Conservation (phyloP, 148 eudicot genomes). For the Cornus kousa region DNA sequence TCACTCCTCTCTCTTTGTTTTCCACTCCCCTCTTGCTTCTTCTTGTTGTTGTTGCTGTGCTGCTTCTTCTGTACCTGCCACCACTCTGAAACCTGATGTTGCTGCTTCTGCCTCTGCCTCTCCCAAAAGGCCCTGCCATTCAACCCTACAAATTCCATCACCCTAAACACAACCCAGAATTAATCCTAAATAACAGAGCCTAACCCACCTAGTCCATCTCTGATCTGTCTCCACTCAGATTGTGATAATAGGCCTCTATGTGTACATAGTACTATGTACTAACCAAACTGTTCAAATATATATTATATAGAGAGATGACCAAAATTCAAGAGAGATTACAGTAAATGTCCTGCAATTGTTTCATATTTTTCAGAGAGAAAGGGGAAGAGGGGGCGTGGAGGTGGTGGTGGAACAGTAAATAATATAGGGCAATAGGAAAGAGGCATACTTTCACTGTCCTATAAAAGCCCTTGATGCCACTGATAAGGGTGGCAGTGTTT, state of each 20-base stretch:
- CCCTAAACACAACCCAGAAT: conserved; percentile 14
- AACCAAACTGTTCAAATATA: neutral
- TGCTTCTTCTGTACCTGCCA: conserved; percentile 10
- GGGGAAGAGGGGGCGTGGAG: neutral
- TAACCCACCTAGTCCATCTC: conserved; percentile 27
- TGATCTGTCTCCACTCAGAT: conserved; percentile 3
- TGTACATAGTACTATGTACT: neutral
- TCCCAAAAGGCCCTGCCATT: conserved; percentile 39
- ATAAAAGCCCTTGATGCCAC: conserved; percentile 21
- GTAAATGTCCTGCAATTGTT: conserved; percentile 9
- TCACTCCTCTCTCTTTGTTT: conserved; percentile 8
- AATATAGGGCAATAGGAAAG: neutral
- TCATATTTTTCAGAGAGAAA: conserved; percentile 14
- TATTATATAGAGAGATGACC: neutral
- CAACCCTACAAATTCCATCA: conserved; percentile 42
- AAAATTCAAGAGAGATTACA: conserved; percentile 13
- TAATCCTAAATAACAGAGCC: conserved; percentile 10
- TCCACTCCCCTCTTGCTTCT: conserved; percentile 13
- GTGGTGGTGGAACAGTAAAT: neutral
- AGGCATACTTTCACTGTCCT: conserved; percentile 1
- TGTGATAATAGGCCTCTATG: neutral
- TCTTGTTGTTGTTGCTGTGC: neutral
- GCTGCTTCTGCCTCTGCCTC: conserved; percentile 10
- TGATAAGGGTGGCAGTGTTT: conserved; percentile 34
- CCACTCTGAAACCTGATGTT: conserved; percentile 19